Evolutionary conservation across 2,329 filamentous ascomycete genomes (phyloP).

Genomic region (Microcyclosporella mali): DNA sequence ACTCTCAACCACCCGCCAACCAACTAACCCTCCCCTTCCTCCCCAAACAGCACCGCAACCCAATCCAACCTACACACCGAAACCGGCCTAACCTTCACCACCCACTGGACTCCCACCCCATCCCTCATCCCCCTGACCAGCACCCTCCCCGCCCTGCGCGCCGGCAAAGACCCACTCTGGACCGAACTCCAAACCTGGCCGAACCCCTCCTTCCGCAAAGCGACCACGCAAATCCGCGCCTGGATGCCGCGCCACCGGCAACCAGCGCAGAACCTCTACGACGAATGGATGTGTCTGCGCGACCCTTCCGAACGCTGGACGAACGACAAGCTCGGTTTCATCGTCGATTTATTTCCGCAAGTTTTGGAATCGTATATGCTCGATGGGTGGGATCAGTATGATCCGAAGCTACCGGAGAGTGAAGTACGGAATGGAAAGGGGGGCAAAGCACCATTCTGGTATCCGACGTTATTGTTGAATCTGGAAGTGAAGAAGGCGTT

Average conservation of each 20-base stretch:
- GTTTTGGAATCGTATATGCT: conserved; percentile 48
- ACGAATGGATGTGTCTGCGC: conserved; percentile 62
- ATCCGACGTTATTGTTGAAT: conserved; percentile 68
- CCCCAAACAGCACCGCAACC: conserved; percentile 54
- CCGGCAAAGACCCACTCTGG: conserved; percentile 46
- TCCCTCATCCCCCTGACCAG: conserved; percentile 29
- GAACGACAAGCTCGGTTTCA: conserved; percentile 56
- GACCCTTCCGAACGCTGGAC: conserved; percentile 59
- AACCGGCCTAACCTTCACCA: conserved; percentile 51
- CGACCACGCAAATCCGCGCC: conserved; percentile 46
- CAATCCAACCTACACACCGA: conserved; percentile 57
- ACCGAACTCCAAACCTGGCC: conserved; percentile 38
- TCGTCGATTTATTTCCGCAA: conserved; percentile 56
- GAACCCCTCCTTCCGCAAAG: conserved; percentile 43
- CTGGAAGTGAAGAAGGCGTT: conserved; percentile 70
- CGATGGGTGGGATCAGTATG: conserved; percentile 31
- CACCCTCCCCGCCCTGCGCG: conserved; percentile 37
- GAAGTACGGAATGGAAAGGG: too few species aligned
- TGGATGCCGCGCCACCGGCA: conserved; percentile 48
- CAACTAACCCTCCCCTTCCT: too few species aligned
- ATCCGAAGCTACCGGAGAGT: conserved; percentile 21
- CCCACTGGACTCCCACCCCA: conserved; percentile 49
- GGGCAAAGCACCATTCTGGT: conserved; percentile 53
- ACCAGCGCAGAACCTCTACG: conserved; percentile 39
- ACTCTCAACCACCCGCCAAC: too few species aligned